Evolutionary conservation across 306 rosid genomes (phyloP), one percentile per base, ranked within the genome.

Genomic region (Fagus crenata): DNA sequence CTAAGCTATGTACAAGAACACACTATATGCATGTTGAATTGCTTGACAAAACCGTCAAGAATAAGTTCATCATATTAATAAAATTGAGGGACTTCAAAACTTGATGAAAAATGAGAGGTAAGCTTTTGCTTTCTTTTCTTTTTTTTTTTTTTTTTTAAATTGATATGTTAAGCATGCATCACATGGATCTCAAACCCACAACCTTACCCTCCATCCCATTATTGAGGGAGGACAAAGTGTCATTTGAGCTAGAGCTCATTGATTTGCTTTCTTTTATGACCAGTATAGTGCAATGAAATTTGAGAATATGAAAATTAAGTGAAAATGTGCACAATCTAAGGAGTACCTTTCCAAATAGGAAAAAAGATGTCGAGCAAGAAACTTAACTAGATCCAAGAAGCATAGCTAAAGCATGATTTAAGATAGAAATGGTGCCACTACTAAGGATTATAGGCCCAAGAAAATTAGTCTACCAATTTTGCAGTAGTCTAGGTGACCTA

Each of bases 341-440:
- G 6, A 39, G 71, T 65, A 43, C 6, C 33, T 65, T 49, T 65
- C 0, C 49, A 39, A 37, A 17, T 22, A 14, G 40, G 71, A 65
- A n/a, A 6, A 15, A 65, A 63, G 8, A 63, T 13, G 42, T 41
- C 4, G 1, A 63, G 11, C 42, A 63, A 63, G 69, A 63, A 35
- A 63, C 42, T 63, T 33, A 14, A 33, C 18, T 63, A 18, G 42
- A 63, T 14, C 18, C 33, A 61, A 63, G 41, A 63, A 63, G 40
- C 69, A 61, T 13, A 17, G 68, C 42, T 4, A 61, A 61, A 61
- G 68, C 68, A 63, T 35, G 42, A 35, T 63, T 35, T 63, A 63
- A 63, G 69, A 63, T 4, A 63, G 71, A 39, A 65, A 15, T 17
- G 31, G 32, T 65, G 70, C 49, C 70, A 65, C 49, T 65, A 39